phyloP scores from a whole-genome alignment of 2,329 filamentous ascomycete species.

The Esteya vermicola region DNA sequence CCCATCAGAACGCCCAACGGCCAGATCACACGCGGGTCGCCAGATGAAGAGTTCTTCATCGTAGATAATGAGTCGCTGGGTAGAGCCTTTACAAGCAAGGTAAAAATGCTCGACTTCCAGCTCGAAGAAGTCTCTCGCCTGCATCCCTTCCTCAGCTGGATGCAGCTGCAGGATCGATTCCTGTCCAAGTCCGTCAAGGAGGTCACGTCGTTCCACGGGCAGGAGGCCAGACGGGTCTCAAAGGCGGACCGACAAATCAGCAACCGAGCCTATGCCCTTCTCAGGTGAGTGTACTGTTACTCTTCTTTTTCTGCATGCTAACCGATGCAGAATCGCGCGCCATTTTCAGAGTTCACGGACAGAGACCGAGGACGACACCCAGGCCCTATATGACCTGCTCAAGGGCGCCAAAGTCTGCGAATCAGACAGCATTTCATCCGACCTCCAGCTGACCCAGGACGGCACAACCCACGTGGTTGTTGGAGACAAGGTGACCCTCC shows the following conservation, averaged over 20 bases:
- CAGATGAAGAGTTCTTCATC: conserved; percentile 17
- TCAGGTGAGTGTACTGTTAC: too few species aligned
- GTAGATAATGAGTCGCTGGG: conserved; percentile 17
- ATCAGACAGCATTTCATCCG: conserved; percentile 17
- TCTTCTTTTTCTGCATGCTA: not conserved
- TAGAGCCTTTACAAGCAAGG: conserved; percentile 13
- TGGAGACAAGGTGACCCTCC: conserved; percentile 12
- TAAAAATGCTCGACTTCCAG: conserved; percentile 21
- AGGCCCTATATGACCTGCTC: conserved; percentile 13
- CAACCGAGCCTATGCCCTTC: conserved; percentile 17
- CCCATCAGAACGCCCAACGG: conserved; percentile 6
- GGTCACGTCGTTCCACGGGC: conserved; percentile 15
- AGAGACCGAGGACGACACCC: conserved; percentile 2
- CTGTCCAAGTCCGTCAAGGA: conserved; percentile 20
- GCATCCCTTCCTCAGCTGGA: conserved; percentile 20
- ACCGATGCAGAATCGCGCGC: conserved; percentile 10
- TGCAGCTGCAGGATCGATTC: conserved; percentile 16
- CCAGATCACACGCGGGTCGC: conserved; percentile 4
- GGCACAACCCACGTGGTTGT: conserved; percentile 9
- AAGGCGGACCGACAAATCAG: conserved; percentile 14
- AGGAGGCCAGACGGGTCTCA: conserved; percentile 8
- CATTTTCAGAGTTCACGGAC: conserved; percentile 14
- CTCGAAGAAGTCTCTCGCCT: conserved; percentile 18
- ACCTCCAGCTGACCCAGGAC: conserved; percentile 15
- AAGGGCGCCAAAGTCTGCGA: conserved; percentile 14